These are phyloP conservation scores for Physcomitrellopsis africana DNA, from an alignment of 225 moss, liverwort and hornwort species.

Conservation along the genomic window DNA sequence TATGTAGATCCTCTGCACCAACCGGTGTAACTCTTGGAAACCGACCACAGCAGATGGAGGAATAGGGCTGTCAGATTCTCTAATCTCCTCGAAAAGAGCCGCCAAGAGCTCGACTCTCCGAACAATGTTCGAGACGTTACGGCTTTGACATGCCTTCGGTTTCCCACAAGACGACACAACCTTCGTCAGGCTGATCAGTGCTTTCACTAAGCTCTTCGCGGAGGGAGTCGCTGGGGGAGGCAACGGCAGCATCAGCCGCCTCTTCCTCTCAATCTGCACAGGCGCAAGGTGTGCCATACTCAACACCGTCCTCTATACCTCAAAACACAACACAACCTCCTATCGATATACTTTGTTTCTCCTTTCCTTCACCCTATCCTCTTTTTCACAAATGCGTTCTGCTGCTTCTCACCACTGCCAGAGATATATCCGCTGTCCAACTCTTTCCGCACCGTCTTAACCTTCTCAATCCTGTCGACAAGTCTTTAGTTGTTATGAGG, in stretches of 20 bases:
- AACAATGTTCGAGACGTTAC: slow-evolving; percentile 54
- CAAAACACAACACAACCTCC: slow-evolving; percentile 3
- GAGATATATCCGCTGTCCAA: not conserved
- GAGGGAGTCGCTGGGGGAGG: slow-evolving; percentile 59
- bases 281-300: slow-evolving; percentile 46
- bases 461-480: slow-evolving; percentile 13
- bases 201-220: slow-evolving; percentile 52
- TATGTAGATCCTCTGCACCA: slow-evolving; percentile 51
- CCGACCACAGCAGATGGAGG: slow-evolving; percentile 47
- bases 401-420: slow-evolving; percentile 2
- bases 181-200: slow-evolving; percentile 40
- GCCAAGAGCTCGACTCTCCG: slow-evolving; percentile 60
- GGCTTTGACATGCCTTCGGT: slow-evolving; percentile 51
- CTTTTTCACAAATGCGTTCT: slow-evolving; percentile 13
- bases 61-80: slow-evolving; percentile 44
- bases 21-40: slow-evolving; percentile 58
- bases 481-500: not conserved
- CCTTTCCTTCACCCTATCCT: not conserved
- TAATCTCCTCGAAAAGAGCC: slow-evolving; percentile 64
- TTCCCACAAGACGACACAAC: slow-evolving; percentile 42
- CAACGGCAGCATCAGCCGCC: slow-evolving; percentile 42
- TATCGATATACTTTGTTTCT: no score
- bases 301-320: not conserved
- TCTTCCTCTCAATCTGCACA: slow-evolving; percentile 41
- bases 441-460: not conserved